Base-by-base conservation (phyloP, 257 asterid genomes). In the Voacanga thouarsii region DNA sequence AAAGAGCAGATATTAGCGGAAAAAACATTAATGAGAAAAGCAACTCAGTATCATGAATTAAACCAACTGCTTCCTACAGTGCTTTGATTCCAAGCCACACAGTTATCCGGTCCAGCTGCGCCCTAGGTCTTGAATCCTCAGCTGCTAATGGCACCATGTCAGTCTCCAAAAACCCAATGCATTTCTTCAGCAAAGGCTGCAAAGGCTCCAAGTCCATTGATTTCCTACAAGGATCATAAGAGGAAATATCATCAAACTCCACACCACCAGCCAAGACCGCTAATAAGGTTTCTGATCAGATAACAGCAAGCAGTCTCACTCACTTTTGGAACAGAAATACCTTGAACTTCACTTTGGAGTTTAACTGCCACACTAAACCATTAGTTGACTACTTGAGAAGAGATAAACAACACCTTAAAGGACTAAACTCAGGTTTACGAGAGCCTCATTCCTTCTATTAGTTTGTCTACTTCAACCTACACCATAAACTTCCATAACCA, bases 1-100 rank as follows among this genome's bases (percentile, higher is more conserved):
- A 19, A 77, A 80, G 30, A 78, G 68, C 50, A 77, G 80, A 80
- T 75, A 85, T 78, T 79, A 82, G 88, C 63, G 59, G 85, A 81
- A 82, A 37, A 75, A 78, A 60, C 39, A 75, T 16, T 71, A 56
- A 65, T 33, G 67, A 77, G 60, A 37, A 77, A 45, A 70, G 77
- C 75, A 69, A 72, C 82, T 75, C 77, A 80, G 61, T 80, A 77
- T 75, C 26, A 69, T 76, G 78, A 78, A 86, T 80, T 75, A 86
- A 85, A 86, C 75, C 82, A 84, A 86, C 87, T 81, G 87, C 85
- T 85, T 86, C 99, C 88, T 93, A 95, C 99, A 95, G 80, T 87
- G 97, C 89, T 88, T 95, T 95, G 89, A 95, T 91, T 88, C 99
- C 98, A 85, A 95, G 96, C 99, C 99, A 95, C 82, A 95, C 97